Percentiles rank a stretch among this genome's conserved stretches.
Evolutionary conservation across 177 flowering plant species (phyloP).

Genomic region (Tripterygium wilfordii): DNA sequence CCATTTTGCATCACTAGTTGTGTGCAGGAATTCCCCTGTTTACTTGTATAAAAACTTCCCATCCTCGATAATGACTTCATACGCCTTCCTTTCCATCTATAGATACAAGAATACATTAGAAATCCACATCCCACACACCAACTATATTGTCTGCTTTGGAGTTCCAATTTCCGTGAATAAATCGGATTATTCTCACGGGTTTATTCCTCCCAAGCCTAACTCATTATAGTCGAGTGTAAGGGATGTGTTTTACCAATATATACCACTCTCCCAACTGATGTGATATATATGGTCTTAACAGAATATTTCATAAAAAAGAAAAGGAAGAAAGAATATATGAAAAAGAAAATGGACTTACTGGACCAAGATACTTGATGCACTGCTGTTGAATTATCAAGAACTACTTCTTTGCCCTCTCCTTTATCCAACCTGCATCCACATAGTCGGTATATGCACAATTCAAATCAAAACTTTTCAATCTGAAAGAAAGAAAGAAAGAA

Average conservation of each 20-base stretch:
- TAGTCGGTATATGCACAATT: background rate
- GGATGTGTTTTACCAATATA: too few species aligned
- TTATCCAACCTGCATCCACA: constrained; percentile 18
- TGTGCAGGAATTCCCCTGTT: constrained; percentile 7
- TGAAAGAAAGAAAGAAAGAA: too few species aligned
- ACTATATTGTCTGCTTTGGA: too few species aligned
- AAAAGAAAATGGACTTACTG: constrained; percentile 1
- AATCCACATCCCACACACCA: too few species aligned
- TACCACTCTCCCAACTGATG: too few species aligned
- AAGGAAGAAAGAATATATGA: background rate
- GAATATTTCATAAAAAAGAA: too few species aligned
- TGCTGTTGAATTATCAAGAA: constrained; percentile 12
- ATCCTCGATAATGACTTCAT: constrained; percentile 17
- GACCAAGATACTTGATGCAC: constrained; percentile 16
- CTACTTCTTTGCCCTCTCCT: constrained; percentile 20
- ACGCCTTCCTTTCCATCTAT: constrained; percentile 21
- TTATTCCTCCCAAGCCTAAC: too few species aligned
- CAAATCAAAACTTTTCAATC: background rate
- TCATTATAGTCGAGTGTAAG: too few species aligned
- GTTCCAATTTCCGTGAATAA: too few species aligned
- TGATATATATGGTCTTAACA: too few species aligned
- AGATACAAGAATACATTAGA: too few species aligned
- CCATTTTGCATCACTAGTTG: constrained; percentile 15
- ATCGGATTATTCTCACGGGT: too few species aligned
- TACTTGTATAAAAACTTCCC: constrained; percentile 20